phyloP scores from a whole-genome alignment of 2,329 filamentous ascomycete species.

The Sclerotinia minor region DNA sequence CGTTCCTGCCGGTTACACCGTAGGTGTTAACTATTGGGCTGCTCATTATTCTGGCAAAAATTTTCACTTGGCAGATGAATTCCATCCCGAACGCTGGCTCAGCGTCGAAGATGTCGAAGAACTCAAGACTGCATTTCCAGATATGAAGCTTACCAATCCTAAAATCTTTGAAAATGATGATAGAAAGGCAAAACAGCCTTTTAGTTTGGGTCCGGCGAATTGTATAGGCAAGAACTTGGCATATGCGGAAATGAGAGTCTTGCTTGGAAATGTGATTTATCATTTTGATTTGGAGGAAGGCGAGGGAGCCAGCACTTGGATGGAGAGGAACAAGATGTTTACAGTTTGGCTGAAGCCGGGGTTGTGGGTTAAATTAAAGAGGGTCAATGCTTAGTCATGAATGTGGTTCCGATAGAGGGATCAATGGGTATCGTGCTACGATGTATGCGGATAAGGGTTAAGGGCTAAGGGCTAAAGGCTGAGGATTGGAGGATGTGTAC shows the following conservation, averaged over 20 bases:
- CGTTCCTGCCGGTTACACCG: slow-evolving; percentile 1
- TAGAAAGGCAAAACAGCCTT: slow-evolving; percentile 15
- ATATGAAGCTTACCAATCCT: background rate
- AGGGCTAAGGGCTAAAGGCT: too few species aligned
- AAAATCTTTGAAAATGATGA: slow-evolving; percentile 5
- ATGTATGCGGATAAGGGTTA: too few species aligned
- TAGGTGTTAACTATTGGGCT: slow-evolving; percentile 7
- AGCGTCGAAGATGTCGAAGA: background rate
- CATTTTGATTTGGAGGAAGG: slow-evolving; percentile 18
- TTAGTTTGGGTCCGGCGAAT: slow-evolving; percentile 15
- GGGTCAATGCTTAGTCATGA: slow-evolving; percentile 9
- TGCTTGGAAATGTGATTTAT: slow-evolving; percentile 20
- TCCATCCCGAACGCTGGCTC: slow-evolving; percentile 22
- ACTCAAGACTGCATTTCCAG: background rate
- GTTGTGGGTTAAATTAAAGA: slow-evolving; percentile 22
- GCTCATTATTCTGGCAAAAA: background rate
- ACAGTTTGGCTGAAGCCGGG: slow-evolving; percentile 7
- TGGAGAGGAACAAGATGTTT: slow-evolving; percentile 14
- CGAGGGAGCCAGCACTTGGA: background rate
- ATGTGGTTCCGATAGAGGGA: background rate
- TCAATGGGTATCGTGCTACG: too few species aligned
- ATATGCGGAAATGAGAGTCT: slow-evolving; percentile 22
- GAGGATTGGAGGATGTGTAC: too few species aligned
- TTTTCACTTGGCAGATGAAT: slow-evolving; percentile 5
- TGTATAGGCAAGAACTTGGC: slow-evolving; percentile 25